A percentile compares a stretch with the other conserved stretches of the same genome.
Evolutionary conservation across 2,329 filamentous ascomycete species (phyloP).

Genomic region (Claviceps maximensis): DNA sequence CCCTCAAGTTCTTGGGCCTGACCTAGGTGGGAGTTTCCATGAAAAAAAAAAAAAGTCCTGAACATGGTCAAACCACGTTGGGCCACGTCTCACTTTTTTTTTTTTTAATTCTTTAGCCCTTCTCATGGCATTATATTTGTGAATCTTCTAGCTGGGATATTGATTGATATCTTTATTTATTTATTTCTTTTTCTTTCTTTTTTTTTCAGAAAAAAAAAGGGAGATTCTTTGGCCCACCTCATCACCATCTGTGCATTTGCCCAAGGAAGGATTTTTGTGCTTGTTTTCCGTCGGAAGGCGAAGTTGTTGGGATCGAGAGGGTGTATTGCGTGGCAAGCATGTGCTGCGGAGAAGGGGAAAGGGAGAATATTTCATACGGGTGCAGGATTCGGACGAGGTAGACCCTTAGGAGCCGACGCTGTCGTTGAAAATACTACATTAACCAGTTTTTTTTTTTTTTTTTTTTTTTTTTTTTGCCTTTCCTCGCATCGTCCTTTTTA

Average conservation of each 20-base stretch:
- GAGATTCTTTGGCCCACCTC: no score
- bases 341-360: no score
- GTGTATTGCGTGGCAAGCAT: no score
- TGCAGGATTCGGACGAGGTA: no score
- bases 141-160: no score
- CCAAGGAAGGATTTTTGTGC: no score
- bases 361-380: no score
- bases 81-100: not conserved
- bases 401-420: no score
- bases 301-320: no score
- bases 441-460: not conserved
- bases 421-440: not conserved
- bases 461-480: not conserved
- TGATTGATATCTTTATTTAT: not conserved
- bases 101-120: not conserved
- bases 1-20: slow-evolving; percentile 39
- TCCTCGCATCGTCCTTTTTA: not conserved
- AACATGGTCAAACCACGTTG: not conserved
- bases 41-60: not conserved
- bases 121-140: no score
- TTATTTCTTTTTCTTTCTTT: not conserved
- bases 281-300: no score
- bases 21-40: slow-evolving; percentile 15
- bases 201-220: not conserved
- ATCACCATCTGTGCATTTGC: no score